phyloP scores from a whole-genome alignment of 2,329 filamentous ascomycete genomes.

The Sporothrix phasma region DNA sequence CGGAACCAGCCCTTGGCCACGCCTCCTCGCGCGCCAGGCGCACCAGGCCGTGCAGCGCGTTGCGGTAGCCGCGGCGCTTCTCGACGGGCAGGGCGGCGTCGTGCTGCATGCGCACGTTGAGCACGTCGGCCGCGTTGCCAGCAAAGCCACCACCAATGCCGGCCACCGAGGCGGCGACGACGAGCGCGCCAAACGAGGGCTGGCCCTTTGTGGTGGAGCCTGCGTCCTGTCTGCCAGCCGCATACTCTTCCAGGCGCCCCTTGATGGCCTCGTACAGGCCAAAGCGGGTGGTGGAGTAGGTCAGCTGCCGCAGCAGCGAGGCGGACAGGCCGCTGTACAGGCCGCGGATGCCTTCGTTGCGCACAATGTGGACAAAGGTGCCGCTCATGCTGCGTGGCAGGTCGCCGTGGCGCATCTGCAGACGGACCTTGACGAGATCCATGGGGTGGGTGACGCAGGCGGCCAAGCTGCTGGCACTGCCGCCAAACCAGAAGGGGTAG shows the following conservation, averaged over 20 bases:
- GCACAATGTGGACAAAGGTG: constrained; percentile 75
- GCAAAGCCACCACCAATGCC: constrained; percentile 82
- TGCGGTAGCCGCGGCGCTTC: constrained; percentile 75
- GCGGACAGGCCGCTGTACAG: constrained; percentile 90
- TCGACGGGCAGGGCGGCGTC: constrained; percentile 64
- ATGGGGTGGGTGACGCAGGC: constrained; percentile 88
- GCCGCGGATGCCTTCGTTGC: constrained; percentile 63
- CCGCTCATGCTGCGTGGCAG: constrained; percentile 72
- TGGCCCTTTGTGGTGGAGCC: constrained; percentile 26
- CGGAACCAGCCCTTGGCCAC: constrained; percentile 59
- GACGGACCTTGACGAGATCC: constrained; percentile 70
- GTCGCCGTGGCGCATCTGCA: constrained; percentile 73
- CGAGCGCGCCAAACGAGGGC: constrained; percentile 65
- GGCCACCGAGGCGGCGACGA: constrained; percentile 72
- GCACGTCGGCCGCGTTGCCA: constrained; percentile 89
- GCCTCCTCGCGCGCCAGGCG: constrained; percentile 82
- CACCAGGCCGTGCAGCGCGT: constrained; percentile 77
- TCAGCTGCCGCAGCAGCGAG: constrained; percentile 84
- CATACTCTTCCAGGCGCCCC: constrained; percentile 43
- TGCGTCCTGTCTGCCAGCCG: constrained; percentile 5
- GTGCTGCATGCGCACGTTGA: constrained; percentile 98
- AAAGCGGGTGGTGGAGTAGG: constrained; percentile 93
- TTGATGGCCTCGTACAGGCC: constrained; percentile 95
- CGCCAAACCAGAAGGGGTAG: constrained; percentile 94
- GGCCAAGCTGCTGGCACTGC: constrained; percentile 85